phyloP scores from a whole-genome alignment of 2,329 filamentous ascomycete species.

The Fusarium buxicola region DNA sequence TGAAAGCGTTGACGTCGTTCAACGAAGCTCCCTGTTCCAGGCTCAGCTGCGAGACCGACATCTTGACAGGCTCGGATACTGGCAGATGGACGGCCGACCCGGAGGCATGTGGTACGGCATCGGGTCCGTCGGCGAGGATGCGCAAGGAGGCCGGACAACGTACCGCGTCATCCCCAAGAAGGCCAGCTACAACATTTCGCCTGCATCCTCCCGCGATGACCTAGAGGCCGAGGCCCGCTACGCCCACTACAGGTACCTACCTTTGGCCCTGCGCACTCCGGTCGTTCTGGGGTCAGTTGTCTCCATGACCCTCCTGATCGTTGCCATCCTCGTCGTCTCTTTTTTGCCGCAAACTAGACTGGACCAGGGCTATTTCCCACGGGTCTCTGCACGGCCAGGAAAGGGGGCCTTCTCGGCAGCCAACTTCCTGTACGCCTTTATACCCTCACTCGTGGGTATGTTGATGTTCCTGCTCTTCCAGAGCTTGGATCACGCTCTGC shows the following conservation, averaged over 20 bases:
- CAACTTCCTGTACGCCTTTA: constrained; percentile 87
- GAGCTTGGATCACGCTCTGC: constrained; percentile 72
- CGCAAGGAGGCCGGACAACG: constrained; percentile 38
- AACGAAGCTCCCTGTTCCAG: constrained; percentile 63
- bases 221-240: constrained; percentile 44
- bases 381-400: constrained; percentile 70
- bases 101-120: constrained; percentile 83
- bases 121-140: constrained; percentile 61
- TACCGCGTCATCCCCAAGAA: constrained; percentile 45
- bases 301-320: constrained; percentile 69
- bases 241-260: constrained; percentile 71
- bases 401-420: constrained; percentile 80
- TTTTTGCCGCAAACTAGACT: constrained; percentile 78
- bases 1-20: constrained; percentile 70
- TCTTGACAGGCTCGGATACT: constrained; percentile 84
- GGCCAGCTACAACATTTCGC: constrained; percentile 48
- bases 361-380: constrained; percentile 76
- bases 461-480: constrained; percentile 75
- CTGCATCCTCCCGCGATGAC: constrained; percentile 48
- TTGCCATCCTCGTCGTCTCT: constrained; percentile 80
- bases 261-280: constrained; percentile 78
- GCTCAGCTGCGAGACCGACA: constrained; percentile 66
- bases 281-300: constrained; percentile 74
- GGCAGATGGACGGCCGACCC: constrained; percentile 74
- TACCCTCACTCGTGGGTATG: constrained; percentile 76